Percentiles rank a stretch among this genome's conserved stretches.
These are phyloP conservation scores for Ustilago xerochloae DNA, from an alignment of 1,284 basidiomycete species.

Conservation along the genomic window DNA sequence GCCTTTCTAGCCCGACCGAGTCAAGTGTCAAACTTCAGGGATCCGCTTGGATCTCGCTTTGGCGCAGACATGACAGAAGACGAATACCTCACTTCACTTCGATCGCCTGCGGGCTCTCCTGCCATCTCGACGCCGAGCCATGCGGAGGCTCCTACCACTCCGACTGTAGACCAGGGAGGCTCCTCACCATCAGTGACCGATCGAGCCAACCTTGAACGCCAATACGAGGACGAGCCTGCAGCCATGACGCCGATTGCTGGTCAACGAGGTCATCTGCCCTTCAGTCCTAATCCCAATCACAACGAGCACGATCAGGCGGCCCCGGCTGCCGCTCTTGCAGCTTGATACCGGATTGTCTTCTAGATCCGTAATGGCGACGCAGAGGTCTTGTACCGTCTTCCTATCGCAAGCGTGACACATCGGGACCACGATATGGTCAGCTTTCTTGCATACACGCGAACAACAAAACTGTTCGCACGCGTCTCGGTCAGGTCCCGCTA, in stretches of 20 bases:
- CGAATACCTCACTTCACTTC: slow-evolving; percentile 42
- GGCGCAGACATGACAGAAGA: slow-evolving; percentile 39
- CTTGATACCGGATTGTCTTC: slow-evolving; percentile 4
- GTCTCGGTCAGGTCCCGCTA: background rate
- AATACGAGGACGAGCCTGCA: slow-evolving; percentile 11
- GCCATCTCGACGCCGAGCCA: slow-evolving; percentile 37
- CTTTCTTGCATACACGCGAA: background rate
- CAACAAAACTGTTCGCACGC: background rate
- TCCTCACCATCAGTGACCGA: background rate
- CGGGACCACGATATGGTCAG: background rate
- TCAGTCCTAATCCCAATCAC: slow-evolving; percentile 2
- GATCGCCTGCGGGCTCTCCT: slow-evolving; percentile 41
- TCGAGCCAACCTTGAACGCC: background rate
- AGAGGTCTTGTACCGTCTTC: no score
- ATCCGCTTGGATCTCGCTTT: slow-evolving; percentile 15
- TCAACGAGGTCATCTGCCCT: background rate
- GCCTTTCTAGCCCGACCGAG: slow-evolving; percentile 9
- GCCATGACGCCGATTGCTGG: slow-evolving; percentile 17
- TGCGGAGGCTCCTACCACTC: slow-evolving; percentile 11
- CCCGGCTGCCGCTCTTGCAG: slow-evolving; percentile 13
- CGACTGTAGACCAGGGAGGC: slow-evolving; percentile 1
- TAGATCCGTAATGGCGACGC: background rate
- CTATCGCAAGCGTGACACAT: no score
- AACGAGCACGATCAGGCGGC: slow-evolving; percentile 3
- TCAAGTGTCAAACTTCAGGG: slow-evolving; percentile 15